A percentile compares a stretch with the other conserved stretches of the same genome.
These are phyloP conservation scores for Komagataea norvegica DNA, from an alignment of 1,139 yeast species.

Conservation along the genomic window DNA sequence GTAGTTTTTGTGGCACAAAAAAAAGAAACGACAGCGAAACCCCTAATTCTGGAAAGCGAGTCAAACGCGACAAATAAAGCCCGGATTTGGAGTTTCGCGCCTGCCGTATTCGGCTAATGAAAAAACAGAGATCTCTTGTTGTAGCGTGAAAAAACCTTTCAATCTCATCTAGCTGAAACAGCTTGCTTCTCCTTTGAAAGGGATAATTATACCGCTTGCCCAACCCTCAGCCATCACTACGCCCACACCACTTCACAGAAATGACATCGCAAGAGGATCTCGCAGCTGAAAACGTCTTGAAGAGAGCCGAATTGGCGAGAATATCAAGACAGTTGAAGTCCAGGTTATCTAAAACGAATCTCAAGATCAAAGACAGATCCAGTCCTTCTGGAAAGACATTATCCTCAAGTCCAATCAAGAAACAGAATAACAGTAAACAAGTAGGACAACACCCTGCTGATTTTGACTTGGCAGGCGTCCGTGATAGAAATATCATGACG, in stretches of 20 bases:
- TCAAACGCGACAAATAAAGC: conserved; percentile 4
- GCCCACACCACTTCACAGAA: too few relatives aligned
- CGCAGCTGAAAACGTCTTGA: conserved; percentile 37
- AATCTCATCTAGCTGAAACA: too few relatives aligned
- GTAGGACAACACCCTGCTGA: neutral
- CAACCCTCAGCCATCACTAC: too few relatives aligned
- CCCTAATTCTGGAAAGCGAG: too few relatives aligned
- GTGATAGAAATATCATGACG: neutral
- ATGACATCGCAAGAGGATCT: conserved; percentile 29
- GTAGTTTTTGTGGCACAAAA: conserved; percentile 1
- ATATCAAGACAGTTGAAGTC: conserved; percentile 37
- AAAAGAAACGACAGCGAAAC: neutral
- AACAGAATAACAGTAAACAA: neutral
- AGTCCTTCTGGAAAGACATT: conserved; percentile 1
- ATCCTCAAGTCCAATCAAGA: conserved; percentile 5
- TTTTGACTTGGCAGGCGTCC: neutral
- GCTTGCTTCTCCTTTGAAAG: too few relatives aligned
- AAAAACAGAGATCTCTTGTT: neutral
- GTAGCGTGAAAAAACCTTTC: conserved; percentile 1
- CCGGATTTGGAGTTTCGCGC: conserved; percentile 2
- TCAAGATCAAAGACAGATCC: conserved; percentile 21
- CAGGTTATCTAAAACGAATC: conserved; percentile 35
- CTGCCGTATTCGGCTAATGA: neutral
- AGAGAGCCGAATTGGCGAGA: conserved; percentile 39
- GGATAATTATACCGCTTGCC: too few relatives aligned